Conservation (phyloP, 2,329 filamentous ascomycete species). For the Pleoardoris graminearum region DNA sequence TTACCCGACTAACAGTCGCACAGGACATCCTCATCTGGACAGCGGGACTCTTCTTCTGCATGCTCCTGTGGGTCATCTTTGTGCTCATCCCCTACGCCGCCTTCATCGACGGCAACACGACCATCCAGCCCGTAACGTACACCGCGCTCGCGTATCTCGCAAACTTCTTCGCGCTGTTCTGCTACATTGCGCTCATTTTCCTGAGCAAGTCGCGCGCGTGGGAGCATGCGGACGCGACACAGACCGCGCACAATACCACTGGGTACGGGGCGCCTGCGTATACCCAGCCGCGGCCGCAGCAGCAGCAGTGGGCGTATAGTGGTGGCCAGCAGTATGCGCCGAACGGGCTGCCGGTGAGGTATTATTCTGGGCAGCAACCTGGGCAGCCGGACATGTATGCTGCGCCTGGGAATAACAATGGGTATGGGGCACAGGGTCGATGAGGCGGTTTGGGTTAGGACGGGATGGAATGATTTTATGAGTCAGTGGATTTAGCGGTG, state of each 20-base stretch:
- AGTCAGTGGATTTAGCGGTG: too few species aligned
- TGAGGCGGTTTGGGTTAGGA: too few species aligned
- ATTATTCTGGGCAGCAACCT: too few species aligned
- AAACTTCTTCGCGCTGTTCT: constrained; percentile 21
- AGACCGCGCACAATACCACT: neutral
- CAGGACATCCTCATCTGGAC: constrained; percentile 26
- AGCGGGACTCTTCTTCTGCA: constrained; percentile 19
- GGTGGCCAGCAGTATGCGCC: constrained; percentile 14
- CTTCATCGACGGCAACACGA: neutral
- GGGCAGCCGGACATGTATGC: constrained; percentile 13
- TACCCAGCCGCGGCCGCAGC: neutral
- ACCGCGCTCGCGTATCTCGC: constrained; percentile 18
- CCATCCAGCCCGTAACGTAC: constrained; percentile 2
- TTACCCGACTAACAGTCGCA: neutral
- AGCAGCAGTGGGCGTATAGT: constrained; percentile 5
- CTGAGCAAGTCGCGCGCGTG: constrained; percentile 26
- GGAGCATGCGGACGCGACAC: constrained; percentile 1
- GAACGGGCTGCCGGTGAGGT: neutral
- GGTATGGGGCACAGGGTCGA: too few species aligned
- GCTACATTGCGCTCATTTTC: constrained; percentile 24
- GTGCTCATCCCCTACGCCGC: constrained; percentile 14
- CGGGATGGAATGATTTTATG: too few species aligned
- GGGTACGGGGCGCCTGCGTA: neutral
- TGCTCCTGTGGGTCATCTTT: constrained; percentile 25
- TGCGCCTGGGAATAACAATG: neutral